These are phyloP conservation scores for Singerocomus inundabilis DNA, from an alignment of 1,284 basidiomycete species.

Conservation along the genomic window DNA sequence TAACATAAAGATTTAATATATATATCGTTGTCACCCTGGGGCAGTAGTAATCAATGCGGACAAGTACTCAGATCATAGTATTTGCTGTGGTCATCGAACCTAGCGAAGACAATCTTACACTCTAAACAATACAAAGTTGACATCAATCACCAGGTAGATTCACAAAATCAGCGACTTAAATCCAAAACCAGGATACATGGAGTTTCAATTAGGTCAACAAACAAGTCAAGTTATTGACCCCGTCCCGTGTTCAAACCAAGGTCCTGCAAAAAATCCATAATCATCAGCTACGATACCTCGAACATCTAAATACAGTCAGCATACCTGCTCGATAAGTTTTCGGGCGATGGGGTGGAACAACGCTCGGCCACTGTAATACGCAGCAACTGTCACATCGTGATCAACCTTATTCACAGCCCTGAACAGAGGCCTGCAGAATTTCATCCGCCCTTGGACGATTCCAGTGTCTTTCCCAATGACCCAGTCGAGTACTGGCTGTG, in stretches of 20 bases:
- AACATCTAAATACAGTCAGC: not conserved
- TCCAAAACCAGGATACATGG: not conserved
- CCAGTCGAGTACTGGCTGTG: slow-evolving; percentile 62
- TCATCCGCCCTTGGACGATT: slow-evolving; percentile 75
- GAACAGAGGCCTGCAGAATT: slow-evolving; percentile 77
- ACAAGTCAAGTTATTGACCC: not conserved
- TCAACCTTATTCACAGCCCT: slow-evolving; percentile 58
- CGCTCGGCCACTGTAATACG: slow-evolving; percentile 53
- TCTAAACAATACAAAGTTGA: too few species aligned
- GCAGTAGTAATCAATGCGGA: too few species aligned
- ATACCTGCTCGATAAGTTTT: slow-evolving; percentile 71
- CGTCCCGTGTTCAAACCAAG: slow-evolving; percentile 11
- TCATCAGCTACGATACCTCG: not conserved
- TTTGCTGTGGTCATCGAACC: too few species aligned
- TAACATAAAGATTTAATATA: too few species aligned
- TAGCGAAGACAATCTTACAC: too few species aligned
- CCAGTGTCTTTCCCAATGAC: slow-evolving; percentile 61
- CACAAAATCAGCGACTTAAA: not conserved
- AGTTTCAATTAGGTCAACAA: not conserved
- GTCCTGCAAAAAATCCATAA: slow-evolving; percentile 17
- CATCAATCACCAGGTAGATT: not conserved
- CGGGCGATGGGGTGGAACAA: slow-evolving; percentile 81
- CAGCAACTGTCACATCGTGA: slow-evolving; percentile 56
- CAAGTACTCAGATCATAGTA: too few species aligned
- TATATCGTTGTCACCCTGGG: too few species aligned